A percentile compares a stretch with the other conserved stretches of the same genome.
Conservation (phyloP, 2,329 filamentous ascomycete genomes). For the Helotiales sp. region DNA sequence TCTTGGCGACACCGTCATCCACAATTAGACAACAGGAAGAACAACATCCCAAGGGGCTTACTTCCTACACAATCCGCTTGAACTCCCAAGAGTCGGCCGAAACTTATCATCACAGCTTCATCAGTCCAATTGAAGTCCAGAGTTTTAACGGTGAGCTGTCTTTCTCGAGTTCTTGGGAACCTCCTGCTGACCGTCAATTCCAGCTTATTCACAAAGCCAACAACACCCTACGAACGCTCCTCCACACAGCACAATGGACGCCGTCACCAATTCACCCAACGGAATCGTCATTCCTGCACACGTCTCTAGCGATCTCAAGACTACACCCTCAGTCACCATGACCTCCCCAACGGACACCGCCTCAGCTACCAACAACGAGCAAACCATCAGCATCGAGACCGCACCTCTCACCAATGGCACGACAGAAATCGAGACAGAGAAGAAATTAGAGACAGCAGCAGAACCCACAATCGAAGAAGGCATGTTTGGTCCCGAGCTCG, state of each 20-base stretch:
- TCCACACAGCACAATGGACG: background rate
- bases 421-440: background rate
- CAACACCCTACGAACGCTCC: background rate
- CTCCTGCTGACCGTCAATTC: slow-evolving; percentile 10
- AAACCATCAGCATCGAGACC: background rate
- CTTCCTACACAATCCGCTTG: background rate
- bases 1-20: background rate
- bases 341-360: background rate
- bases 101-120: background rate
- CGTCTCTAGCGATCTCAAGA: background rate
- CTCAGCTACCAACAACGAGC: background rate
- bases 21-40: slow-evolving; percentile 1
- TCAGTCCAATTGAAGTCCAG: background rate
- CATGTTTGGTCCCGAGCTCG: slow-evolving; percentile 31
- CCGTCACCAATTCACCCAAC: background rate
- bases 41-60: background rate
- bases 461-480: background rate
- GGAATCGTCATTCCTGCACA: background rate
- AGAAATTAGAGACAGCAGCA: background rate
- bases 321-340: slow-evolving; percentile 9
- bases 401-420: background rate
- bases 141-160: background rate
- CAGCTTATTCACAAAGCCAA: slow-evolving; percentile 8
- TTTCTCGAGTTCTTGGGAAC: background rate
- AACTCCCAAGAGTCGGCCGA: background rate